Conservation (phyloP, 2,329 filamentous ascomycete species). For the Cadophora gregata region DNA sequence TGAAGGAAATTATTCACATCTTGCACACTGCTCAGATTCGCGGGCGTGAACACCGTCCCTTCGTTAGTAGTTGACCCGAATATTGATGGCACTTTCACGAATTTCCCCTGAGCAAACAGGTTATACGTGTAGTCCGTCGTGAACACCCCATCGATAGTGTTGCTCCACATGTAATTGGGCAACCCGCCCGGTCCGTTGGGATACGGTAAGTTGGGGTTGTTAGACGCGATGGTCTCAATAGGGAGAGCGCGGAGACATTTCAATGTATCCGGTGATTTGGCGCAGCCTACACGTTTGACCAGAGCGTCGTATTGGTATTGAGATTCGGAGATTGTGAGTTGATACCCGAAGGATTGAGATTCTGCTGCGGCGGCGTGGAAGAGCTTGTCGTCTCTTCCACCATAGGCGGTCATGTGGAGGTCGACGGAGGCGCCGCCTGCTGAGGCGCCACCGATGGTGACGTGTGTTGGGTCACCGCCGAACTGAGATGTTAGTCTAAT, state of each 20-base stretch:
- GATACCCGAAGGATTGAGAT: slow-evolving; percentile 57
- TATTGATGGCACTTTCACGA: slow-evolving; percentile 60
- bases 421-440: slow-evolving; percentile 71
- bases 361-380: slow-evolving; percentile 59
- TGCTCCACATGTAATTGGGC: slow-evolving; percentile 44
- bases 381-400: slow-evolving; percentile 53
- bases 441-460: slow-evolving; percentile 71
- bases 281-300: slow-evolving; percentile 51
- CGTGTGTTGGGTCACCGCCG: slow-evolving; percentile 63
- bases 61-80: slow-evolving; percentile 67
- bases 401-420: slow-evolving; percentile 65
- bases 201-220: slow-evolving; percentile 50
- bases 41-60: slow-evolving; percentile 66
- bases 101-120: slow-evolving; percentile 54
- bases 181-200: slow-evolving; percentile 42
- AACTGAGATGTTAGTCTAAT: slow-evolving; percentile 53
- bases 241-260: slow-evolving; percentile 54
- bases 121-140: slow-evolving; percentile 57
- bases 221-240: slow-evolving; percentile 49
- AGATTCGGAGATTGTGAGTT: slow-evolving; percentile 53
- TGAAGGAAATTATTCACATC: slow-evolving; percentile 62
- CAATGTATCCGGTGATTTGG: slow-evolving; percentile 47
- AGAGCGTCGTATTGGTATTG: slow-evolving; percentile 60
- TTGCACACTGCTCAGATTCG: slow-evolving; percentile 51
- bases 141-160: slow-evolving; percentile 56